Evolutionary conservation across 305 asterid species (phyloP).

Genomic region (Fraxinus paxiana): DNA sequence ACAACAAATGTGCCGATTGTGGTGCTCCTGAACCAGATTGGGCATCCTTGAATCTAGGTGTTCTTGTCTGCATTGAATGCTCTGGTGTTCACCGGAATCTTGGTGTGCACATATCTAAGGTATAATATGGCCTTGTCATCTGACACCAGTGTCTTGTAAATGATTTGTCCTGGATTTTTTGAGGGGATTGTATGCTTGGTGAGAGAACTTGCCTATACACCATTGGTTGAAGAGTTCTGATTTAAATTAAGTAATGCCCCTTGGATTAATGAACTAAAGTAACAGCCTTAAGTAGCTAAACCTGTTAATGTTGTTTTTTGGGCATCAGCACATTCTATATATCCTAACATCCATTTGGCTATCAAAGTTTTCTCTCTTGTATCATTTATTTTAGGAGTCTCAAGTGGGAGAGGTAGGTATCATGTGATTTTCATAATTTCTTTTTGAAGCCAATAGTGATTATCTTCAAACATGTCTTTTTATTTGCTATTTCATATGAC

Average conservation of each 20-base stretch:
- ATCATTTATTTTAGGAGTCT: not conserved
- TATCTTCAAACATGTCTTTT: not conserved
- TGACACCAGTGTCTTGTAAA: not conserved
- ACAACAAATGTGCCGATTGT: constrained; percentile 92
- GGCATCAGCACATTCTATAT: not conserved
- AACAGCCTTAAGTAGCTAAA: not conserved
- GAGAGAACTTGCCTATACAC: not conserved
- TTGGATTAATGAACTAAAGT: not conserved
- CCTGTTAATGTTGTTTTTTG: not conserved
- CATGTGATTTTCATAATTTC: not conserved
- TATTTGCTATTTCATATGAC: not conserved
- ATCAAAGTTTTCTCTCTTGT: not conserved
- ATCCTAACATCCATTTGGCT: not conserved
- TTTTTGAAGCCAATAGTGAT: not conserved
- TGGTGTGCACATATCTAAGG: constrained; percentile 99
- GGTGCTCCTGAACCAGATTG: constrained; percentile 96
- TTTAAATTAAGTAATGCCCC: not conserved
- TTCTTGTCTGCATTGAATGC: constrained; percentile 98
- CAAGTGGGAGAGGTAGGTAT: not conserved
- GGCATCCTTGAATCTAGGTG: constrained; percentile 96
- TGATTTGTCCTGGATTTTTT: not conserved
- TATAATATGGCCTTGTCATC: constrained; percentile 20
- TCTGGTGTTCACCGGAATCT: constrained; percentile 99
- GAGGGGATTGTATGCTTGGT: not conserved
- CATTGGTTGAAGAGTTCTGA: not conserved